Evolutionary conservation across 805 yeast species (phyloP).

Genomic region (Candida oleophila): DNA sequence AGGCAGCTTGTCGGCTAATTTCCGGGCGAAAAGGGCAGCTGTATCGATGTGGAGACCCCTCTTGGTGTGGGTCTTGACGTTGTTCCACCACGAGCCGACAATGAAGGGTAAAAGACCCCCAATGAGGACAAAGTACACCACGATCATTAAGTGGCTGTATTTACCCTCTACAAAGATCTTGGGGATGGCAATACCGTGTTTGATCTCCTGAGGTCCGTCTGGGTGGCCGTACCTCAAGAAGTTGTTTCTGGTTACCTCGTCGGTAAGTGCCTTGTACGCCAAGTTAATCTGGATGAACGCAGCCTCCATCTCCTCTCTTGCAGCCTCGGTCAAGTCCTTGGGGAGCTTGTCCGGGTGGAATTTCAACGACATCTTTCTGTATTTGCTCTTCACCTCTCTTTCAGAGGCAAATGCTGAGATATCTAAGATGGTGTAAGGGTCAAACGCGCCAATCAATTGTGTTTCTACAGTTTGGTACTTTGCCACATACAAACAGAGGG

Average conservation of each 20-base stretch:
- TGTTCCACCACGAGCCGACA: constrained; percentile 90
- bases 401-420: constrained; percentile 67
- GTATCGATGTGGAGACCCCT: constrained; percentile 80
- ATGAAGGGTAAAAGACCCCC: constrained; percentile 77
- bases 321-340: constrained; percentile 57
- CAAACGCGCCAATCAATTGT: constrained; percentile 58
- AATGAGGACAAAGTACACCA: constrained; percentile 64
- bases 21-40: constrained; percentile 74
- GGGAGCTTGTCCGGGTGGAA: constrained; percentile 93
- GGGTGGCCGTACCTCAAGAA: constrained; percentile 92
- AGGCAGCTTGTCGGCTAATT: constrained; percentile 72
- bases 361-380: constrained; percentile 81
- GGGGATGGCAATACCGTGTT: constrained; percentile 95
- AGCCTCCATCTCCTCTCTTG: constrained; percentile 61
- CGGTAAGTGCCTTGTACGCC: constrained; percentile 95
- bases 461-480: constrained; percentile 42
- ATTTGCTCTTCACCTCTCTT: constrained; percentile 74
- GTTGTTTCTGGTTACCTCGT: constrained; percentile 79
- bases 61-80: constrained; percentile 75
- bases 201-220: constrained; percentile 89
- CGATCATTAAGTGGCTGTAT: constrained; percentile 62
- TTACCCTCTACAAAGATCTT: constrained; percentile 83
- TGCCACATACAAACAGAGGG: constrained; percentile 41
- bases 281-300: constrained; percentile 78
- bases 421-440: constrained; percentile 87